Evolutionary conservation across 2,329 filamentous ascomycete species (phyloP), one percentile per base, ranked within the genome.

Genomic region (Aspergillus tamarii): DNA sequence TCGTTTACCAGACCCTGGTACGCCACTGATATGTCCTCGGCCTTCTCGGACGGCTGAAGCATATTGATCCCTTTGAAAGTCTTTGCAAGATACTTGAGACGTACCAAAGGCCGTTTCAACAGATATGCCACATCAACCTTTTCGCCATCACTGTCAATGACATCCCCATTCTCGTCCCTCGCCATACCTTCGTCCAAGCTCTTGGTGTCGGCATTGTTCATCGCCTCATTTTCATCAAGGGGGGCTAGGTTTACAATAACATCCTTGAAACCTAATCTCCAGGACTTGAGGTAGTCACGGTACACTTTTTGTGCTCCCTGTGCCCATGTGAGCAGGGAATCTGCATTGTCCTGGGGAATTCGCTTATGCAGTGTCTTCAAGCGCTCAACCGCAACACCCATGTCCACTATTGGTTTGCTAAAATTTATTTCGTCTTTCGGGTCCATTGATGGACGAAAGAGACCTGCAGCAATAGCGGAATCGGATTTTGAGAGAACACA

Each of bases 71-170:
- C 90, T 82, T 91, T 92, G 72, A 96, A 88, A 43, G 92, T 90
- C 77, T 94, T 97, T 50, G 89, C 84, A 65, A 99, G 87, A 77
- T 94, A 92, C 77, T 97, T 97, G 65, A 97, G 83, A 54, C 95
- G 88, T 26, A 97, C 89, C 48, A 99, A 80, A 0, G 95, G 95
- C 60, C 94, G 85, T 79, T 96, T 97, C 59, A 99, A 83, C 53
- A 99, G 84, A 77, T 95, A 96, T 9, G 94, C 94, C 55, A 99
- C 95, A 75, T 98, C 95, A 10, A 97, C 93, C 58, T 93, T 88
- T 76, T 97, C 93, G 14, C 94, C 95, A 66, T 94, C 86, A 39
- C 87, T 87, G 68, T 93, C 88, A 57, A 88, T 79, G 19, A 89
- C 80, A 70, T 89, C 87, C 12, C 87, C 86, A 64, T 87, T 82